Evolutionary conservation across 1,284 basidiomycete species (phyloP), one percentile per base, ranked within the genome.

Genomic region (Ganoderma lucidum): DNA sequence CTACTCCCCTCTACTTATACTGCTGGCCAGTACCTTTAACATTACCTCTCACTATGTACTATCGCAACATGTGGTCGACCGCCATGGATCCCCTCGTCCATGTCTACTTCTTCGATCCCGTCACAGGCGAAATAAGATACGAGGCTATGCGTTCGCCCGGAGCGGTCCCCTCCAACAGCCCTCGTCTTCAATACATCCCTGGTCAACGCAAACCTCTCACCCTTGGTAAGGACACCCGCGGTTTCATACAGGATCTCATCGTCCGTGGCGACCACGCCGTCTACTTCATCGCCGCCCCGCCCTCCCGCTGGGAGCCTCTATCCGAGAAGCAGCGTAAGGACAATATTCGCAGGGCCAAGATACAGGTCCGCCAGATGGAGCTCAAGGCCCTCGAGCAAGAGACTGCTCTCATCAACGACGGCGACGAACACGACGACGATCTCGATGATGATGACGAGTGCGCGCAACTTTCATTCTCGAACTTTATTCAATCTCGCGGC

Each of bases 71-170:
- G 6, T 23, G 6, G 6, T 48, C 45, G 17, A n/a, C 45, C 45
- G 15, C 30, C 56, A 39, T 39, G 9, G 19, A 15, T 39, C 35
- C 56, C 32, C 56, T 59, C 17, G 56, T 39, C 56, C 56, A 59
- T 32, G 56, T 59, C 35, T 59, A 59, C 19, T 15, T 59, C 35
- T 59, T 59, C 56, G 6, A 59, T 19, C 56, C 56, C 56, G n/a
- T 39, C 56, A 23, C 56, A 19, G n/a, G n/a, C 35, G 10, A 5
- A 14, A 59, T 59, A 35, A 59, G 17, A 35, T 59, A 59, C 56
- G 8, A 59, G 10, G 17, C 56, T 12, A 59, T 59, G 56, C 56
- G 56, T 10, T 19, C 32, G 8, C 56, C 56, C 37, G 56, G 56
- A 12, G 56, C 35, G 17, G 9, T 19, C 17, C 32, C 17, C 19